Evolutionary conservation across 192 early-diverging fungal genomes (phyloP), one percentile per base, ranked within the genome.

Genomic region (Coemansia sp.): DNA sequence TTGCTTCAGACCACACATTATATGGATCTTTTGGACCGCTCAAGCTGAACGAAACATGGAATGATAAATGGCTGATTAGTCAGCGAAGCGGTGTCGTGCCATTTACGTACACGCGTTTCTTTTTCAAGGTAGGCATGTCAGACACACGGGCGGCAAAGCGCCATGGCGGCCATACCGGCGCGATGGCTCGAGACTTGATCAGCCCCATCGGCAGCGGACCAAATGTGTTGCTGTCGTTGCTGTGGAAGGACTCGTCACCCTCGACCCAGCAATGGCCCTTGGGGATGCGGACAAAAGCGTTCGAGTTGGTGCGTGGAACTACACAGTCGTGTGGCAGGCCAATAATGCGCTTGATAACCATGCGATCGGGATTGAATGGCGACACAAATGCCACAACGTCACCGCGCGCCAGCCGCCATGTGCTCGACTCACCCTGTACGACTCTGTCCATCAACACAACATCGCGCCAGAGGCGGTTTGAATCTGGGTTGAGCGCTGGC

Each of bases 211-310:
- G 90, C 8, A 92, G 63, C 0, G 91, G 87, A 46, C 93, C 93
- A 71, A 89, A 93, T 13, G 76, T 61, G 74, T 91, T 93, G 67
- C 91, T 93, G 53, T 94, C 93, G 49, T 75, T 83, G 56, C 89
- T 91, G 64, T 92, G 90, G 68, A 91, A 94, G 37, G 84, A 84
- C 70, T 94, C 93, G 68, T 94, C 93, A 33, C 90, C 89, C 68
- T 94, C 93, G 45, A 93, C 80, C 93, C 93, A 94, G 68, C 88
- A 91, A 63, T 94, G 88, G 10, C 93, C 93, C 63, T 71, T 72
- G 29, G 93, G 93, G 13, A 94, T 75, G 45, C 79, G 78, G 7
- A 93, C 71, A 35, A 73, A 76, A 48, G 77, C 67, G 20, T 69
- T 53, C 12, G 70, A 43, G 16, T 48, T 56, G 49, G 65, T 58